phyloP scores from a whole-genome alignment of 2,329 filamentous ascomycete species.

The Cadophora malorum region DNA sequence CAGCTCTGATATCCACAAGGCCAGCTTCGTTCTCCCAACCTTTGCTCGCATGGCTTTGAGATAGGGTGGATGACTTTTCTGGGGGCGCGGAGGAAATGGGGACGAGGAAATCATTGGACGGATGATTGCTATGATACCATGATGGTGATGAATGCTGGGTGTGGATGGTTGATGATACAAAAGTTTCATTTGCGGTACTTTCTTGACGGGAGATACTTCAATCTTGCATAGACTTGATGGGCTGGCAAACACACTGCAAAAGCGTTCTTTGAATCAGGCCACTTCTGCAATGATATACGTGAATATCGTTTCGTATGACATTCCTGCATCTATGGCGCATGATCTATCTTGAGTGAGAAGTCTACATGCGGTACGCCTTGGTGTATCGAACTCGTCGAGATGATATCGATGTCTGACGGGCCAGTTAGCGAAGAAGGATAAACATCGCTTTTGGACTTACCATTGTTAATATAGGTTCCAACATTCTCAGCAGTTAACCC shows the following conservation, averaged over 20 bases:
- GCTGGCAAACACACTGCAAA: constrained; percentile 7
- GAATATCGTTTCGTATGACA: background rate
- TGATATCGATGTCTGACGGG: constrained; percentile 81
- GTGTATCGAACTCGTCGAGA: constrained; percentile 96
- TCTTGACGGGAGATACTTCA: constrained; percentile 4
- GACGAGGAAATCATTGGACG: constrained; percentile 1
- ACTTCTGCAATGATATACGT: too few species aligned
- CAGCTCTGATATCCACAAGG: constrained; percentile 95
- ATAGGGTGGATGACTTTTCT: constrained; percentile 46
- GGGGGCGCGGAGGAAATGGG: background rate
- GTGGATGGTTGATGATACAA: constrained; percentile 16
- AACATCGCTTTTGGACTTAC: constrained; percentile 52
- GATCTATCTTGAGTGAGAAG: constrained; percentile 89
- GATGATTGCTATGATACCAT: constrained; percentile 30
- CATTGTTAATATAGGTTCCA: constrained; percentile 76
- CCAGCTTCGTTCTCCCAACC: constrained; percentile 89
- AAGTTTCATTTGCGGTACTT: constrained; percentile 18
- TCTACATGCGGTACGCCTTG: constrained; percentile 94
- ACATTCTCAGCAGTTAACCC: constrained; percentile 88
- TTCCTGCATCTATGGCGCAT: constrained; percentile 30
- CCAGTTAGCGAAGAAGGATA: constrained; percentile 33
- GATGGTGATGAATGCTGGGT: constrained; percentile 16
- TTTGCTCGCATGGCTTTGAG: constrained; percentile 83
- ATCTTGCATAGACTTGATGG: background rate
- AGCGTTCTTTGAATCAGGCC: constrained; percentile 3